Conservation (phyloP, 2,329 filamentous ascomycete species). For the Epichloe gansuensis region DNA sequence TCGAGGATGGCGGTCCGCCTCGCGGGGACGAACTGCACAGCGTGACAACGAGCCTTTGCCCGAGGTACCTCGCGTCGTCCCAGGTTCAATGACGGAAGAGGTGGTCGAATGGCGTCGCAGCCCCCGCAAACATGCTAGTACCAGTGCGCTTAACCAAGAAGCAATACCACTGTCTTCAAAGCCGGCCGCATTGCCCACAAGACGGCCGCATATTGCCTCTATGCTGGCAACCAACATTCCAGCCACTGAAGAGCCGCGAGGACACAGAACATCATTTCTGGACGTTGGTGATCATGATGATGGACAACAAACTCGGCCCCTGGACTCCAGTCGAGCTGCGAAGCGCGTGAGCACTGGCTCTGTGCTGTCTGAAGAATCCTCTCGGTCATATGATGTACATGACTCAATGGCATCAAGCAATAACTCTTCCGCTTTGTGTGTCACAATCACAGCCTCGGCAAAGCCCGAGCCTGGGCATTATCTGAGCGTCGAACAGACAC, state of each 20-base stretch:
- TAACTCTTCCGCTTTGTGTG: conserved; percentile 15
- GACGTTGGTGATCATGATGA: not conserved
- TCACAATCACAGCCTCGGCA: conserved; percentile 9
- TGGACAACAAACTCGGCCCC: conserved; percentile 1
- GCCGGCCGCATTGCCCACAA: not conserved
- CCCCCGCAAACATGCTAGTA: conserved; percentile 5
- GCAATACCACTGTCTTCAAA: not conserved
- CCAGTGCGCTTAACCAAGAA: not conserved
- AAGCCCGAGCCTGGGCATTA: conserved; percentile 1
- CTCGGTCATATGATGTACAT: conserved; percentile 11
- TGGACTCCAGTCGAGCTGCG: conserved; percentile 10
- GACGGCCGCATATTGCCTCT: conserved; percentile 3
- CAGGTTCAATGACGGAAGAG: not conserved
- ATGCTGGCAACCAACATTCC: not conserved
- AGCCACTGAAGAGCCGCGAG: not conserved
- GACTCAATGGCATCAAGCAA: conserved; percentile 7
- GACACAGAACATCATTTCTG: conserved; percentile 6
- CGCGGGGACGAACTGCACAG: not conserved
- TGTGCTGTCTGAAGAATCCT: conserved; percentile 14
- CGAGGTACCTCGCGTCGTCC: not conserved
- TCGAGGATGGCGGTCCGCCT: not conserved
- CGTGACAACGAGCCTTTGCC: not conserved
- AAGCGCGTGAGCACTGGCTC: conserved; percentile 19
- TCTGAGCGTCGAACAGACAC: conserved; percentile 11
- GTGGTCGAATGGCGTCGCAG: not conserved